phyloP scores from a whole-genome alignment of 2,329 filamentous ascomycete genomes.

The Colletotrichum sp. region DNA sequence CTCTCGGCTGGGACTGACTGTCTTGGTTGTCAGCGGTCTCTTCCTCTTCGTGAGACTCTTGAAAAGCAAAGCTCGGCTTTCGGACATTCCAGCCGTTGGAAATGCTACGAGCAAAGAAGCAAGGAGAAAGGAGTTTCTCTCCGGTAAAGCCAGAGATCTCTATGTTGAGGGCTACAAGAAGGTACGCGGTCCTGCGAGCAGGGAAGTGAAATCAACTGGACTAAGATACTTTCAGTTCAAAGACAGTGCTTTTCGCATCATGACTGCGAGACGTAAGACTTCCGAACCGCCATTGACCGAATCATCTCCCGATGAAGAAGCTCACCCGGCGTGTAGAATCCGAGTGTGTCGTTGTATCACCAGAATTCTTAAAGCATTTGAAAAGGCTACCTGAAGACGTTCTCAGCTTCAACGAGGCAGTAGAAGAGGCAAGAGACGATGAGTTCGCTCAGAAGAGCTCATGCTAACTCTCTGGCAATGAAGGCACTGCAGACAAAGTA shows the following conservation, averaged over 20 bases:
- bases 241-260: slow-evolving; percentile 29
- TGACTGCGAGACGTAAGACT: slow-evolving; percentile 26
- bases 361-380: slow-evolving; percentile 32
- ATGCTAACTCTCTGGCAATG: neutral
- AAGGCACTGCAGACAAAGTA: slow-evolving; percentile 55
- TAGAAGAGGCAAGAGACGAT: slow-evolving; percentile 23
- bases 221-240: slow-evolving; percentile 27
- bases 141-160: neutral
- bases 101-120: neutral
- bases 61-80: neutral
- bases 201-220: accelerated
- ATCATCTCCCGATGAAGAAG: neutral
- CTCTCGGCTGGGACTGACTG: neutral
- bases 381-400: slow-evolving; percentile 32
- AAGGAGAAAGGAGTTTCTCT: neutral
- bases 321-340: neutral
- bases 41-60: neutral
- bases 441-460: neutral
- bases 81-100: neutral
- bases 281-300: neutral
- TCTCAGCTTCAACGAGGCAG: slow-evolving; percentile 30
- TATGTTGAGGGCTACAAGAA: neutral
- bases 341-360: slow-evolving; percentile 28
- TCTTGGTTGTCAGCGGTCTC: neutral
- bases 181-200: neutral